Conservation (phyloP, 768 basidiomycete genomes). For the Tulasnella sp. region DNA sequence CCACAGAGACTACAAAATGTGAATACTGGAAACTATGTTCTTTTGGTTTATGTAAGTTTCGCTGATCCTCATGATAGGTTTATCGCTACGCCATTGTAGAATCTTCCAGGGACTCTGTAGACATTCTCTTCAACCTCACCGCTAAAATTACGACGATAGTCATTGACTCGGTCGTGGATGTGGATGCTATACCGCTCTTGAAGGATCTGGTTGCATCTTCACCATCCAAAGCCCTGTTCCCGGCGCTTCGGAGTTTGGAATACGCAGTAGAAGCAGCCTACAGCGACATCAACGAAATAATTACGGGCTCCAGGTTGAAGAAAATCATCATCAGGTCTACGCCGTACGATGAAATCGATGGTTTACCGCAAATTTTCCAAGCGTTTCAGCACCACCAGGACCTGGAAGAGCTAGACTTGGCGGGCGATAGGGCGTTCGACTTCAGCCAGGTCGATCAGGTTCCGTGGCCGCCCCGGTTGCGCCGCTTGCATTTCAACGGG, state of each 20-base stretch:
- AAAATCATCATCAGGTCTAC: neutral
- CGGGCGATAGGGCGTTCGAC: neutral
- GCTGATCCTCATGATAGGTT: too few species aligned
- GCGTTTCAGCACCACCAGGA: neutral
- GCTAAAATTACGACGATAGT: neutral
- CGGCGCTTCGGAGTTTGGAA: neutral
- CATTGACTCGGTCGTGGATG: neutral
- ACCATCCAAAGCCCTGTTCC: neutral
- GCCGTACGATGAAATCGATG: too few species aligned
- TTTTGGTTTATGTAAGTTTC: neutral
- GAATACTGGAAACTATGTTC: neutral
- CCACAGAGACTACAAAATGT: neutral
- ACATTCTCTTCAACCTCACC: too few species aligned
- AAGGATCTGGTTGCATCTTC: neutral
- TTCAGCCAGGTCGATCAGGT: neutral
- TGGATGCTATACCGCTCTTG: neutral
- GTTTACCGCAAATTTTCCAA: neutral
- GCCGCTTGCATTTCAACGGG: neutral
- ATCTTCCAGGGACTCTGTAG: too few species aligned
- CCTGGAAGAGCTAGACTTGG: neutral
- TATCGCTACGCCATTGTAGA: too few species aligned
- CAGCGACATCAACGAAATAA: neutral
- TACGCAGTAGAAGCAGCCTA: neutral
- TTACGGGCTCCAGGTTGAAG: neutral
- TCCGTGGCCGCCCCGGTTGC: neutral